Evolutionary conservation across 2,329 filamentous ascomycete species (phyloP).

Genomic region (Ceratocystis papillata): DNA sequence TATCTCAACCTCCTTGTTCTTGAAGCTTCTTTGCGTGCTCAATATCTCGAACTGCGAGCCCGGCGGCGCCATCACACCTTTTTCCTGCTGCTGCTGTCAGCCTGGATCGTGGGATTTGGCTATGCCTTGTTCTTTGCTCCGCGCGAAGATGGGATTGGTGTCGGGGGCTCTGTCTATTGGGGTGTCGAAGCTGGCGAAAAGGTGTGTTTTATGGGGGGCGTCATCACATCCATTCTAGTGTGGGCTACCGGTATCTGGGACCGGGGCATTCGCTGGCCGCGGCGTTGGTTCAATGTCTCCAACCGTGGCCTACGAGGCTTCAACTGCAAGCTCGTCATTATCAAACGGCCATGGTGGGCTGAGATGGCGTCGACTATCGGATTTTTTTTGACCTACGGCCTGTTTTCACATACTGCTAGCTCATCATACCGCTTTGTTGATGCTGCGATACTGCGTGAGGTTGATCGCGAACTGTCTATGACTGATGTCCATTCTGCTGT

Average conservation of each 20-base stretch:
- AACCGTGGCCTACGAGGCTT: slow-evolving; percentile 84
- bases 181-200: slow-evolving; percentile 83
- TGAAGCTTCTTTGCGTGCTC: slow-evolving; percentile 82
- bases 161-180: slow-evolving; percentile 94
- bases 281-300: slow-evolving; percentile 77
- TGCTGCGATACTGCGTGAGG: slow-evolving; percentile 47
- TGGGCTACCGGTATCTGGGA: slow-evolving; percentile 98
- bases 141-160: slow-evolving; percentile 82
- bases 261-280: slow-evolving; percentile 83
- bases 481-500: slow-evolving; percentile 36
- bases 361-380: slow-evolving; percentile 62
- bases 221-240: slow-evolving; percentile 75
- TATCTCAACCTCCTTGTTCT: slow-evolving; percentile 97
- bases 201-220: slow-evolving; percentile 79
- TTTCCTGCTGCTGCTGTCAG: slow-evolving; percentile 65
- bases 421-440: slow-evolving; percentile 71
- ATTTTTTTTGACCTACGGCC: slow-evolving; percentile 67
- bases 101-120: slow-evolving; percentile 76
- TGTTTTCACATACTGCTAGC: slow-evolving; percentile 56
- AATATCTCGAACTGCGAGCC: slow-evolving; percentile 82
- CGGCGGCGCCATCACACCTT: slow-evolving; percentile 86
- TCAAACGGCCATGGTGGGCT: slow-evolving; percentile 69
- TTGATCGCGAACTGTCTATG: slow-evolving; percentile 48
- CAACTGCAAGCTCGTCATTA: slow-evolving; percentile 92
- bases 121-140: slow-evolving; percentile 91